These are phyloP conservation scores for Drechslera avenae DNA, from an alignment of 2,329 filamentous ascomycete genomes.

Conservation along the genomic window DNA sequence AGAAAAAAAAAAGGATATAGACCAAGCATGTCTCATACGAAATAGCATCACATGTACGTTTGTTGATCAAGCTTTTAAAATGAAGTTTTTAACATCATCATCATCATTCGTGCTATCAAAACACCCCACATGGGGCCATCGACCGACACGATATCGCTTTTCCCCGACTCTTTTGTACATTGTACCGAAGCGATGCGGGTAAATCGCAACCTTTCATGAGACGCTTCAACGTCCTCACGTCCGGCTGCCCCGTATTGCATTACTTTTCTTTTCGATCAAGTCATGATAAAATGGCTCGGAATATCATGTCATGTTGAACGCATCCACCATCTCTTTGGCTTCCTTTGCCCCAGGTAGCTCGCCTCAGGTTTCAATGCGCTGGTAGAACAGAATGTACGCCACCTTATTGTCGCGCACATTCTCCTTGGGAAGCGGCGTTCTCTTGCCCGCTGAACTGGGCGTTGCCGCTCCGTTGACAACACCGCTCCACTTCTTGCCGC, in stretches of 20 bases:
- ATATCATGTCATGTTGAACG: slow-evolving; percentile 7
- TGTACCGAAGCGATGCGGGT: slow-evolving; percentile 8
- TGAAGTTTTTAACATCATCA: slow-evolving; percentile 10
- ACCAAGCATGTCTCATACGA: not conserved
- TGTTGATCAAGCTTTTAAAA: not conserved
- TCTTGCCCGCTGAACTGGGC: slow-evolving; percentile 56
- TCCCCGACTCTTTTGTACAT: slow-evolving; percentile 3
- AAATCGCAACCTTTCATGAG: slow-evolving; percentile 16
- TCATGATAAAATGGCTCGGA: slow-evolving; percentile 9
- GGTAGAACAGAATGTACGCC: slow-evolving; percentile 95
- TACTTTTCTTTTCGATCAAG: slow-evolving; percentile 5
- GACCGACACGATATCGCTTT: slow-evolving; percentile 13
- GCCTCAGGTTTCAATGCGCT: slow-evolving; percentile 63
- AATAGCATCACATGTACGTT: not conserved
- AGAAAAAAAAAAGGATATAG: too few relatives aligned
- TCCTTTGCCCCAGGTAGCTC: not conserved
- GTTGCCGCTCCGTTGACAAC: slow-evolving; percentile 67
- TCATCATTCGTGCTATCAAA: slow-evolving; percentile 19
- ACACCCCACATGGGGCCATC: slow-evolving; percentile 22
- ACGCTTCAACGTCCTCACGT: slow-evolving; percentile 7
- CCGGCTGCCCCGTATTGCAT: not conserved
- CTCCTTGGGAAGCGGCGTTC: slow-evolving; percentile 58
- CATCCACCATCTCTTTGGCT: not conserved
- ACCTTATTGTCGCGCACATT: slow-evolving; percentile 90
- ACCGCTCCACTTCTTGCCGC: slow-evolving; percentile 71